phyloP scores from a whole-genome alignment of 1,284 basidiomycete genomes.

The Tetrapyrgos nigripes region DNA sequence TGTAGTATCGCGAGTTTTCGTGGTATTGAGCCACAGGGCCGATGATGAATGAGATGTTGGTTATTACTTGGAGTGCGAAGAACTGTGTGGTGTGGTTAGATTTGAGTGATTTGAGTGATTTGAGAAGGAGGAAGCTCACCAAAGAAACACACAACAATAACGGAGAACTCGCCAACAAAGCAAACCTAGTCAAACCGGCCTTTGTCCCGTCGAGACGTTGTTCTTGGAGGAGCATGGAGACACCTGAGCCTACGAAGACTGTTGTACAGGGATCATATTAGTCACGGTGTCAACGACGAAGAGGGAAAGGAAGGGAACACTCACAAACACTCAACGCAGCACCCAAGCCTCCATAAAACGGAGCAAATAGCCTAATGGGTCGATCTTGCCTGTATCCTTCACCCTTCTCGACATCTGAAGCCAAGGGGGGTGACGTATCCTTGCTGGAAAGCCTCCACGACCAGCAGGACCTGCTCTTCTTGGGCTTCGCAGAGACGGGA shows the following conservation, averaged over 20 bases:
- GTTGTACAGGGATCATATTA: slow-evolving; percentile 13
- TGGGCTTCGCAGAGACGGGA: slow-evolving; percentile 25
- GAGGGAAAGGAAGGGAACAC: slow-evolving; percentile 23
- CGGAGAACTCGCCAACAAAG: slow-evolving; percentile 67
- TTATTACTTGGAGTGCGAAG: slow-evolving; percentile 67
- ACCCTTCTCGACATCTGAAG: slow-evolving; percentile 59
- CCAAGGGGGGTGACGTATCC: slow-evolving; percentile 36
- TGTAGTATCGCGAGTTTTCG: slow-evolving; percentile 78
- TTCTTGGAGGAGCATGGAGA: slow-evolving; percentile 67
- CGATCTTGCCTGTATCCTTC: slow-evolving; percentile 48
- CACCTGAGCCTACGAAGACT: slow-evolving; percentile 71
- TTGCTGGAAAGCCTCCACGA: slow-evolving; percentile 41
- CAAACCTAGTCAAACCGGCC: slow-evolving; percentile 67
- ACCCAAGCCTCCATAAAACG: slow-evolving; percentile 79
- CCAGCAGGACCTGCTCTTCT: slow-evolving; percentile 25
- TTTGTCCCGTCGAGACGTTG: slow-evolving; percentile 66
- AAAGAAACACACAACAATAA: slow-evolving; percentile 77
- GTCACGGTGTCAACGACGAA: neutral
- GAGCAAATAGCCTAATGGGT: slow-evolving; percentile 77
- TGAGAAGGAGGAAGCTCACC: slow-evolving; percentile 44
- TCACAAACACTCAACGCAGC: slow-evolving; percentile 68
- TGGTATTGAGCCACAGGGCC: slow-evolving; percentile 80
- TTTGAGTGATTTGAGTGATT: neutral
- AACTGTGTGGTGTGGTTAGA: slow-evolving; percentile 46
- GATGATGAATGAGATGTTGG: slow-evolving; percentile 63